Base-by-base conservation (phyloP, 176 grass and related monocot species). In the Miscanthus lutarioriparius region DNA sequence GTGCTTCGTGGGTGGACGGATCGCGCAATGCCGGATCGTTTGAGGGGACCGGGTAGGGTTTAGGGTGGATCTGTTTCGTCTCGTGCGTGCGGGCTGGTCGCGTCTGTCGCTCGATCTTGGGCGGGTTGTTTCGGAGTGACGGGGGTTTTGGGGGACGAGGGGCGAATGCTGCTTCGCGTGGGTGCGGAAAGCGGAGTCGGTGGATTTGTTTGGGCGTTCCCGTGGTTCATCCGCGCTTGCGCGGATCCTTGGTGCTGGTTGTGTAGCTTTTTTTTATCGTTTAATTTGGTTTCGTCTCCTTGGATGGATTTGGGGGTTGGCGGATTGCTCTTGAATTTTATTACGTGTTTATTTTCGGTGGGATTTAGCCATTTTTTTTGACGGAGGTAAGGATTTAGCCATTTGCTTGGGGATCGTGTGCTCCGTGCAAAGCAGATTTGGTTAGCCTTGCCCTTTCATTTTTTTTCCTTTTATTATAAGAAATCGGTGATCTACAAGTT, bases 21-120 rank as follows among this genome's bases (percentile, higher is more conserved):
- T 83, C 47, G 6, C 30, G 84, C 80, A 74, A 90, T 86, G 84
- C 20, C 67, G 33, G 79, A 39, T 58, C 66, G 9, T 53, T 15
- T 40, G 17, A 4, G 79, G 16, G 4, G 9, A 1, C 2, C 54
- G 5, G 28, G 45, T 86, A 56, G 77, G 62, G 85, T 82, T 76
- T 76, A 26, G 26, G 61, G n/a, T 8, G 41, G 32, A 9, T 35
- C 15, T 72, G 51, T 3, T 22, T 22, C 15, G 51, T 16, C 19
- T 64, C 23, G 17, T 19, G 51, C 28, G 12, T 51, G 70, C 23
- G 70, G 32, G 32, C 38, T 39, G 64, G 38, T 10, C 2, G 63
- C 41, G 36, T 62, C 5, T 33, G 7, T 64, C 81, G n/a, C 56
- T 49, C 38, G 64, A 41, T 80, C 36, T 59, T 20, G 19, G 43